These are phyloP conservation scores for Tetradesmus obliquus DNA, from an alignment of 139 green algal genomes.

Conservation along the genomic window DNA sequence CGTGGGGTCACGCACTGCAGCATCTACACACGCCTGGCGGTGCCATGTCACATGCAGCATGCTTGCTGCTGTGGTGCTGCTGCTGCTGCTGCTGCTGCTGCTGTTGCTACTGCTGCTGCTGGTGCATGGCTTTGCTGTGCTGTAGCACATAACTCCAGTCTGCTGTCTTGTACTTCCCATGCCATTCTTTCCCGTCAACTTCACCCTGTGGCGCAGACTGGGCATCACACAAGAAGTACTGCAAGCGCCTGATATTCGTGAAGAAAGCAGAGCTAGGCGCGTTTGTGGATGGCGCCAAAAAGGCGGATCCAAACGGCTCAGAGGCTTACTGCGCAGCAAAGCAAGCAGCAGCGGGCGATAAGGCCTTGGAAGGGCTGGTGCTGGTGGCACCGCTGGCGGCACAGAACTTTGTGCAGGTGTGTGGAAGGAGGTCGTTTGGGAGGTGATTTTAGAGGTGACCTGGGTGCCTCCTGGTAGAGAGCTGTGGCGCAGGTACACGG, in stretches of 20 bases:
- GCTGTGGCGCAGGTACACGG: too few relatives aligned
- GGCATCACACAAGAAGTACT: constrained; percentile 14
- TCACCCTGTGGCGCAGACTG: neutral
- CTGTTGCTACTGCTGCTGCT: neutral
- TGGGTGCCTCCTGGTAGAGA: too few relatives aligned
- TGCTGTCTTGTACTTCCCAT: too few relatives aligned
- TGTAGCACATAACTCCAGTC: too few relatives aligned
- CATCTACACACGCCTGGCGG: neutral
- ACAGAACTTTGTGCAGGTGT: neutral
- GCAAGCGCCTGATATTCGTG: neutral
- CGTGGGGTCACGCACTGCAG: neutral
- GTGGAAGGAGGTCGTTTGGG: neutral
- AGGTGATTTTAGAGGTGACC: too few relatives aligned
- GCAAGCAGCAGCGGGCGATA: neutral
- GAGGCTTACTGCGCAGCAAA: neutral
- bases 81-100: neutral
- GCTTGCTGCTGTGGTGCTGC: neutral
- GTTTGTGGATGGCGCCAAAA: neutral
- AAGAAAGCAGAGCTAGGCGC: neutral
- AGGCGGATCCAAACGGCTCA: neutral
- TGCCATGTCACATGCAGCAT: neutral
- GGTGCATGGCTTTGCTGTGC: too few relatives aligned
- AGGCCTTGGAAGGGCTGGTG: neutral
- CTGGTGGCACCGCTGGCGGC: neutral
- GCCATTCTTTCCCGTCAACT: too few relatives aligned